Base-by-base conservation (phyloP, 495 filamentous ascomycete genomes). In the Trichocladium uniseriatum region DNA sequence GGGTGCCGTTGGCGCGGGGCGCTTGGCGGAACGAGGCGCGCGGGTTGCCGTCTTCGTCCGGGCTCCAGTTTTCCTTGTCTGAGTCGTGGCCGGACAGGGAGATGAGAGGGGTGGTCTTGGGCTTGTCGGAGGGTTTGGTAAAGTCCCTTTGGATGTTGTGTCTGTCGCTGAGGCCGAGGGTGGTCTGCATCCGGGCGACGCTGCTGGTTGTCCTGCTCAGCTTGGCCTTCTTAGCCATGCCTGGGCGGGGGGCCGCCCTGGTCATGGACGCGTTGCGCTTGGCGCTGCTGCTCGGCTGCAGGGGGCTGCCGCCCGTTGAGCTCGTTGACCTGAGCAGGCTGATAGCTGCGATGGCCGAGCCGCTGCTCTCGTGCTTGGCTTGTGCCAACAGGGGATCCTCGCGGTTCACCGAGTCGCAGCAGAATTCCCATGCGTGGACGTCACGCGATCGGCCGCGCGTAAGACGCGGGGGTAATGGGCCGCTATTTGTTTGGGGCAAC, bases 41-140 rank as follows among this genome's bases (percentile, higher is more conserved):
- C 18, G 65, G 43, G 68, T 73, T 58, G 66, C 80, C 57, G 51
- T 73, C 60, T 71, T 71, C 49, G 61, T 74, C 51, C 45, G 74
- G 55, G 41, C 82, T 76, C 87, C 86, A 92, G 62, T 96, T 96
- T 68, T 96, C 90, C 63, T 96, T 96, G 58, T 96, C 90, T 2
- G 87, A 94, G 45, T 95, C 90, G 34, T 82, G 53, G 31, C 63
- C 67, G 2, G 63, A 62, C 0, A 60, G 55, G 28, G 60, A 60
- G 9, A 61, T 36, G 19, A 63, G 53, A 24, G 53, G 50, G 32
- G 16, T 64, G 22, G 10, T 60, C 74, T 67, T 81, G 53, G 62
- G 65, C 39, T 79, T 74, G 7, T 76, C 71, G 0, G 70, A 36
- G n/a, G 64, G 67, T 37, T 62, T 54, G 14, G 15, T n/a, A 11